Conservation (phyloP, 805 yeast species). For the Pichia scutulata region DNA sequence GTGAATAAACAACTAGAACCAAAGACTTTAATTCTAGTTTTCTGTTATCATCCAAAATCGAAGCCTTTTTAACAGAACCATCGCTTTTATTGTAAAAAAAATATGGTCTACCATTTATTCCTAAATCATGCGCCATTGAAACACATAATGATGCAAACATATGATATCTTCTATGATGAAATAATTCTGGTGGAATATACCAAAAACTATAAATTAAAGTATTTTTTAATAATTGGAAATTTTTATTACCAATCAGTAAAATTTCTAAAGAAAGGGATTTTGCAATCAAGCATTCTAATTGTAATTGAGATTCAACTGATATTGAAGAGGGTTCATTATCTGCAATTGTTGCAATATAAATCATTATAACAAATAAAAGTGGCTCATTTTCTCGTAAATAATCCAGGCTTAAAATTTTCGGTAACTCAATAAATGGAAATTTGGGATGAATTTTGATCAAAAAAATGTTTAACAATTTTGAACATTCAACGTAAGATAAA, state of each 20-base stretch:
- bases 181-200: conserved; percentile 81
- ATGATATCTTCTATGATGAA: conserved; percentile 72
- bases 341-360: conserved; percentile 51
- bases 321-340: conserved; percentile 21
- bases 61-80: conserved; percentile 34
- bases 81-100: conserved; percentile 35
- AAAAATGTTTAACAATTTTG: conserved; percentile 43
- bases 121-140: conserved; percentile 67
- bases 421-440: conserved; percentile 54
- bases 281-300: conserved; percentile 46
- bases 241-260: conserved; percentile 62
- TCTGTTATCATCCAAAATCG: conserved; percentile 29
- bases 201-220: conserved; percentile 58
- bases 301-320: conserved; percentile 36
- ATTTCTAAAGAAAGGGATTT: conserved; percentile 49
- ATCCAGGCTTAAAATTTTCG: conserved; percentile 36
- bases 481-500: conserved; percentile 53
- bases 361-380: conserved; percentile 52
- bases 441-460: conserved; percentile 35
- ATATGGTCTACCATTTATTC: conserved; percentile 50
- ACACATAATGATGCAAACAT: conserved; percentile 58
- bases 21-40: conserved; percentile 42
- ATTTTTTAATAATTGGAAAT: conserved; percentile 57
- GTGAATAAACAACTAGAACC: conserved; percentile 51
- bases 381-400: conserved; percentile 48